These are phyloP conservation scores for Eucalyptus pauciflora DNA, from an alignment of 345 rosid species.

Conservation along the genomic window DNA sequence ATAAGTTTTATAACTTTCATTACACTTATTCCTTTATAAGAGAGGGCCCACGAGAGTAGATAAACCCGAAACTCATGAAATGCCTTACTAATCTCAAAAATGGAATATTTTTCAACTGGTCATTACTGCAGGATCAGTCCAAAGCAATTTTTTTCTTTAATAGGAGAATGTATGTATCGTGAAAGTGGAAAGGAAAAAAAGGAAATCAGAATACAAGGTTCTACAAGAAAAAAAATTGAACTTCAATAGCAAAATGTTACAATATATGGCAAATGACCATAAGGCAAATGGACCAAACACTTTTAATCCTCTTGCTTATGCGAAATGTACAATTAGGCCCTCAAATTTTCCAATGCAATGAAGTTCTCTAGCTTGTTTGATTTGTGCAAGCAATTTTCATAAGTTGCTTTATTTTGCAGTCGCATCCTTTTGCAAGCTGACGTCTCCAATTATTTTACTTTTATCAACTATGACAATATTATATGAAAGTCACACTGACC, in stretches of 20 bases:
- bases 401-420: background rate
- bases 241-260: background rate
- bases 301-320: background rate
- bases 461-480: background rate
- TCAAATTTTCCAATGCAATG: background rate
- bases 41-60: background rate
- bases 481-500: background rate
- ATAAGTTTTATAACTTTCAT: too few species aligned
- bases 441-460: background rate
- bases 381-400: background rate
- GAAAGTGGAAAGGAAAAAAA: background rate
- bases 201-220: background rate
- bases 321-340: background rate
- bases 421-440: background rate
- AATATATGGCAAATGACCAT: background rate
- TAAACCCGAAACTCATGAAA: background rate
- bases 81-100: background rate
- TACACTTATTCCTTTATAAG: background rate
- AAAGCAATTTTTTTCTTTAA: background rate
- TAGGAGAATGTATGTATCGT: background rate
- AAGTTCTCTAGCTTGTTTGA: background rate
- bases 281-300: background rate
- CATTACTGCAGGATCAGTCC: background rate
- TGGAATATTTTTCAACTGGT: background rate
- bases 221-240: background rate